These are phyloP conservation scores for Aspergillus incahuasiensis DNA, from an alignment of 495 filamentous ascomycete genomes.

Conservation along the genomic window DNA sequence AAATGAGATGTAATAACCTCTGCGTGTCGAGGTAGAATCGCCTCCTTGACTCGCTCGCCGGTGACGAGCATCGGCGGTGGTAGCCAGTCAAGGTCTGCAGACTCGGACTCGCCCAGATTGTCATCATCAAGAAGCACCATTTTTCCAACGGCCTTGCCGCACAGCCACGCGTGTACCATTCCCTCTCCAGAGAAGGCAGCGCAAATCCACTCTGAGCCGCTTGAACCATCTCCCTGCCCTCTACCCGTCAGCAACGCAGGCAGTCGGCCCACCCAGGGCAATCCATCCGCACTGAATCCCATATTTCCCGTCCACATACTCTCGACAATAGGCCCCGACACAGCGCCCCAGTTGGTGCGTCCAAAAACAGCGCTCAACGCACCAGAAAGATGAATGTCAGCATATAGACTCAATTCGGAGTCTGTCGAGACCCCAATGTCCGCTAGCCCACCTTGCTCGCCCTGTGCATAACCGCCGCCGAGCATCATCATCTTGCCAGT, in stretches of 20 bases:
- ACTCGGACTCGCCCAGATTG: no score
- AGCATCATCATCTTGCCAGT: constrained; percentile 68
- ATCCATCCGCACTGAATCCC: constrained; percentile 66
- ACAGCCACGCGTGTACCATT: no score
- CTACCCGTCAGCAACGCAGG: constrained; percentile 40
- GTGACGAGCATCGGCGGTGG: no score
- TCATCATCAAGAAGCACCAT: no score
- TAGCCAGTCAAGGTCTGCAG: no score
- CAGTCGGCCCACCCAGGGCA: constrained; percentile 71
- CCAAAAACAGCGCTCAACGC: constrained; percentile 28
- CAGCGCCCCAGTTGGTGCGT: constrained; percentile 28
- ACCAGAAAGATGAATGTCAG: constrained; percentile 31
- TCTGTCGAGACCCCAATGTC: constrained; percentile 32
- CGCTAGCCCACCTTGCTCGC: constrained; percentile 44
- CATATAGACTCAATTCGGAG: constrained; percentile 28
- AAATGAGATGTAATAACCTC: neutral
- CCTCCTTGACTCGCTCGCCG: constrained; percentile 11
- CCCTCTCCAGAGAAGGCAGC: constrained; percentile 72
- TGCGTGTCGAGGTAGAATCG: constrained; percentile 18
- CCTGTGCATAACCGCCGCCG: constrained; percentile 52
- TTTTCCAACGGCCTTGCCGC: no score
- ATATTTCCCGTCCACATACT: constrained; percentile 80
- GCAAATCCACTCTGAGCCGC: constrained; percentile 49
- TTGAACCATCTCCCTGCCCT: constrained; percentile 16
- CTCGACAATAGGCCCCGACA: constrained; percentile 42